Percentiles rank a stretch among this genome's conserved stretches.
Conservation (phyloP, 2,329 filamentous ascomycete genomes). For the Microsporum ferrugineum region DNA sequence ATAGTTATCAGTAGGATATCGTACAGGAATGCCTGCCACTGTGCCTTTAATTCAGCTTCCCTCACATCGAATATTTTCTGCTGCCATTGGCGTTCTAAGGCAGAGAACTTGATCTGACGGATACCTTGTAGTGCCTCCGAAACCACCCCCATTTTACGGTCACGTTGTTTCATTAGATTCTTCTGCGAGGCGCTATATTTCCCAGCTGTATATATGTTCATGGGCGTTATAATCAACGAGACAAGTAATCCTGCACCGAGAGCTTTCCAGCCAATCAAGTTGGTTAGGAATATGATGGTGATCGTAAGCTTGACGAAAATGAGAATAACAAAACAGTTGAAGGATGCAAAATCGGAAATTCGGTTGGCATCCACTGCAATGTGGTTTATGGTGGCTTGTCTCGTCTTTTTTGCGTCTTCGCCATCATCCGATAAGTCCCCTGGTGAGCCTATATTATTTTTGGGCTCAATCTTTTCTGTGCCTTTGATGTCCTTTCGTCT, state of each 20-base stretch:
- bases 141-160: conserved; percentile 63
- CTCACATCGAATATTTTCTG: conserved; percentile 54
- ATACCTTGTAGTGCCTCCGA: conserved; percentile 70
- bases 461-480: conserved; percentile 29
- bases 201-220: conserved; percentile 58
- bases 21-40: conserved; percentile 55
- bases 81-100: conserved; percentile 64
- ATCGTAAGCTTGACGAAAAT: conserved; percentile 53
- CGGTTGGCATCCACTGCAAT: conserved; percentile 65
- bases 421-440: conserved; percentile 26
- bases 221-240: conserved; percentile 53
- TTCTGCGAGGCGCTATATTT: conserved; percentile 55
- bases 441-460: conserved; percentile 18
- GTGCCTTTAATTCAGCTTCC: conserved; percentile 53
- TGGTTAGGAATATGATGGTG: conserved; percentile 54
- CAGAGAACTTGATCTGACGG: conserved; percentile 74
- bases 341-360: conserved; percentile 56
- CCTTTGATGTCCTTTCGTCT: conserved; percentile 65
- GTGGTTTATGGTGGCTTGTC: conserved; percentile 64
- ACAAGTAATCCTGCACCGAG: conserved; percentile 54
- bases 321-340: conserved; percentile 53
- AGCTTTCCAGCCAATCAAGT: conserved; percentile 60
- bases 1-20: conserved; percentile 54
- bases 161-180: conserved; percentile 61
- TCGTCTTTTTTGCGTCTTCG: conserved; percentile 44